Conservation (phyloP, 371 early-diverging fungal species). For the Mucor velutinosus region DNA sequence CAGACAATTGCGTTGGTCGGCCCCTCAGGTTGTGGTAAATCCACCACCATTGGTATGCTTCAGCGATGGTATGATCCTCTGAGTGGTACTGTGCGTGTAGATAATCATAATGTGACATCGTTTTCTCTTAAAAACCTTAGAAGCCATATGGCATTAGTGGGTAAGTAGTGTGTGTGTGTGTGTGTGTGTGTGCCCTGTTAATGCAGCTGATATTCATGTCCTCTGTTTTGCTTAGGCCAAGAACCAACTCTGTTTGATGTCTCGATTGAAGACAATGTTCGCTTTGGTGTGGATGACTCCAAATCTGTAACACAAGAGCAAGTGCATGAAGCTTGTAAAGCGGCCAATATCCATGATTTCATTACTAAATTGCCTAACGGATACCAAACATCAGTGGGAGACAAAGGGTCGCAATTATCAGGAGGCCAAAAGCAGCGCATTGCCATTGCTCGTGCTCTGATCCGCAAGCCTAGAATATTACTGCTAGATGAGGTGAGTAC, state of each 20-base stretch:
- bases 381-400: slow-evolving; percentile 82
- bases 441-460: slow-evolving; percentile 69
- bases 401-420: slow-evolving; percentile 70
- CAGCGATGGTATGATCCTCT: slow-evolving; percentile 86
- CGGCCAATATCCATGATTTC: slow-evolving; percentile 82
- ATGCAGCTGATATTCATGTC: too few species aligned
- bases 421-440: slow-evolving; percentile 81
- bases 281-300: slow-evolving; percentile 59
- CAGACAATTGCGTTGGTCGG: slow-evolving; percentile 88
- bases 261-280: slow-evolving; percentile 83
- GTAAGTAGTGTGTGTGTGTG: slow-evolving; percentile 10
- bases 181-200: too few species aligned
- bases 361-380: slow-evolving; percentile 69
- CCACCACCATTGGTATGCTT: slow-evolving; percentile 80
- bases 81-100: slow-evolving; percentile 64
- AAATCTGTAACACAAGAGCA: slow-evolving; percentile 50
- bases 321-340: slow-evolving; percentile 62
- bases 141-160: slow-evolving; percentile 77
- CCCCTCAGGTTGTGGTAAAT: slow-evolving; percentile 86
- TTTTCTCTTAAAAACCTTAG: slow-evolving; percentile 67
- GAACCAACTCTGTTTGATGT: slow-evolving; percentile 84
- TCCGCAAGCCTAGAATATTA: slow-evolving; percentile 85
- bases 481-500: slow-evolving; percentile 95
- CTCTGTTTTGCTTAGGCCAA: slow-evolving; percentile 41
- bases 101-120: slow-evolving; percentile 65